Evolutionary conservation across 176 grass and related monocot species (phyloP).

Genomic region (Dactylis glomerata): DNA sequence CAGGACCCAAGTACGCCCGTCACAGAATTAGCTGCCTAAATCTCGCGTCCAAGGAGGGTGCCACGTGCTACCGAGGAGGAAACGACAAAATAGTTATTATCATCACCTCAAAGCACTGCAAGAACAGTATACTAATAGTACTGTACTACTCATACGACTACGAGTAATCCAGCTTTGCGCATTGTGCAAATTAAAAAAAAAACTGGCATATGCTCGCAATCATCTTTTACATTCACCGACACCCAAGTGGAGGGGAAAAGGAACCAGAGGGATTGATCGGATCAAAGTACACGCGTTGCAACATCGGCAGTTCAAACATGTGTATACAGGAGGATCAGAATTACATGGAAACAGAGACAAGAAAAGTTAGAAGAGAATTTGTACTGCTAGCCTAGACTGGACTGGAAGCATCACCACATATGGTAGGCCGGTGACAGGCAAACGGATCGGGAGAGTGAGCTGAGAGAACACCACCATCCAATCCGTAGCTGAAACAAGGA

Average conservation of each 20-base stretch:
- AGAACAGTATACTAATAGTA: too few relatives aligned
- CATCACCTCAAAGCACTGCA: not conserved
- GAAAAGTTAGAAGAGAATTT: not conserved
- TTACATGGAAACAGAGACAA: not conserved
- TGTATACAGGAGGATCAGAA: constrained; percentile 8
- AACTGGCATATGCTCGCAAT: too few relatives aligned
- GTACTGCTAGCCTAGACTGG: constrained; percentile 28
- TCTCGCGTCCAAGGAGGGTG: constrained; percentile 1
- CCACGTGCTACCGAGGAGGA: not conserved
- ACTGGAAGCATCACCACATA: constrained; percentile 29
- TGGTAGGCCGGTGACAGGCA: constrained; percentile 12
- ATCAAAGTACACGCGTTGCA: constrained; percentile 39
- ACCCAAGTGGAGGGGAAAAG: not conserved
- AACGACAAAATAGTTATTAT: constrained; percentile 21
- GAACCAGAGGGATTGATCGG: not conserved
- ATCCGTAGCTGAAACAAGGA: constrained; percentile 11
- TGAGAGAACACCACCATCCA: constrained; percentile 18
- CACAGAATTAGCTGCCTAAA: not conserved
- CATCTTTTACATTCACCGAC: constrained; percentile 27
- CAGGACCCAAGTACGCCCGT: not conserved
- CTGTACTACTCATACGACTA: too few relatives aligned
- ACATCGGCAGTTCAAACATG: constrained; percentile 3
- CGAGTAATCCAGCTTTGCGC: too few relatives aligned
- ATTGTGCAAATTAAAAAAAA: too few relatives aligned
- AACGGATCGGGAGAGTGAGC: not conserved